phyloP scores from a whole-genome alignment of 2,329 filamentous ascomycete genomes.

The Ploettnerulaceae sp. region DNA sequence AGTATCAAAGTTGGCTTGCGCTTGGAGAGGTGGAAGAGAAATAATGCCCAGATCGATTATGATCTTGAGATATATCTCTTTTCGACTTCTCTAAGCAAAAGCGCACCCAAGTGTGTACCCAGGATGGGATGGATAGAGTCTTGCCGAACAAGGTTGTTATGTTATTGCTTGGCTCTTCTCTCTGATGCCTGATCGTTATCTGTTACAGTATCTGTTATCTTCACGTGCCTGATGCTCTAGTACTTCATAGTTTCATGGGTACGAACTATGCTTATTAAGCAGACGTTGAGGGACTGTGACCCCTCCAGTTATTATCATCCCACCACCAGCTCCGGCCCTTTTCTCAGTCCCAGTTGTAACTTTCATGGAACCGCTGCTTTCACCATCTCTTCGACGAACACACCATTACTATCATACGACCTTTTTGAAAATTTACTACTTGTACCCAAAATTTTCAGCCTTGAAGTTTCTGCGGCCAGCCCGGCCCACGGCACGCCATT shows the following conservation, averaged over 20 bases:
- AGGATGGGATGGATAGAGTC: too few species aligned
- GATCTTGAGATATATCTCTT: too few species aligned
- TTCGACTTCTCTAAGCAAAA: too few species aligned
- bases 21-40: background rate
- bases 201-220: background rate
- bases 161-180: too few species aligned
- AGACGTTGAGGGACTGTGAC: too few species aligned
- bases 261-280: too few species aligned
- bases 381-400: background rate
- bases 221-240: background rate
- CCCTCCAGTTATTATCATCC: background rate
- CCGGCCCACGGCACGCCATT: slow-evolving; percentile 2
- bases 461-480: background rate
- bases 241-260: too few species aligned
- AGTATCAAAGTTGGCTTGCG: background rate
- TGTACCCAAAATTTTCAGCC: background rate
- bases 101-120: too few species aligned
- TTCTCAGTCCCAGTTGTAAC: background rate
- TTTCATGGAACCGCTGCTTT: background rate
- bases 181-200: too few species aligned
- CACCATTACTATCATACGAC: background rate
- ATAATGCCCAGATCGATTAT: background rate
- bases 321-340: background rate
- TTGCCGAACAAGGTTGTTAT: too few species aligned
- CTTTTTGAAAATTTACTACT: background rate